Conservation (phyloP, 2,329 filamentous ascomycete species). For the Chrysoporthe deuterocubensis region DNA sequence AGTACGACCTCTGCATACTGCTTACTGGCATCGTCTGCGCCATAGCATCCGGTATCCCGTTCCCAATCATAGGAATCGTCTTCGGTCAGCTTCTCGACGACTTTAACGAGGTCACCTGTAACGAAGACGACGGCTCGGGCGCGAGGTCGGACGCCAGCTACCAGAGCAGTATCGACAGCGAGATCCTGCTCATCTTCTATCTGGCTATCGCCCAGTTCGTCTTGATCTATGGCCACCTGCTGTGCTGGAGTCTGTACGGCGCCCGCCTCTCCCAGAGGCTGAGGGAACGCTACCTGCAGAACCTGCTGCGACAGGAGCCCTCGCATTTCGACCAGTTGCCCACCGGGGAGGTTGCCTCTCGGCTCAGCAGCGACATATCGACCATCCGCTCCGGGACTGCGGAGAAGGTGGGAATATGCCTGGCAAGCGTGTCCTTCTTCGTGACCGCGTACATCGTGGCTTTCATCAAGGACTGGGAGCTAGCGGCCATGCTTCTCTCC, state of each 20-base stretch:
- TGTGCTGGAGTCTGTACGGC: slow-evolving; percentile 67
- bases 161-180: slow-evolving; percentile 32
- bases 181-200: slow-evolving; percentile 57
- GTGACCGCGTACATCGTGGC: slow-evolving; percentile 70
- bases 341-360: slow-evolving; percentile 65
- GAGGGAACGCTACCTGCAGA: slow-evolving; percentile 63
- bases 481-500: slow-evolving; percentile 68
- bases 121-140: slow-evolving; percentile 25
- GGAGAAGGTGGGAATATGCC: slow-evolving; percentile 71
- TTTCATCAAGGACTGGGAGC: slow-evolving; percentile 64
- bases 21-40: slow-evolving; percentile 28
- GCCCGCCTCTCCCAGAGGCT: slow-evolving; percentile 67
- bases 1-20: slow-evolving; percentile 29
- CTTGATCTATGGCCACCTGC: slow-evolving; percentile 66
- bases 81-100: slow-evolving; percentile 58
- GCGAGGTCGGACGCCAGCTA: slow-evolving; percentile 26
- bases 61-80: slow-evolving; percentile 60
- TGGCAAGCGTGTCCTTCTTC: slow-evolving; percentile 68
- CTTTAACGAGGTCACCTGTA: slow-evolving; percentile 53
- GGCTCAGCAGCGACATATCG: slow-evolving; percentile 70
- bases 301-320: slow-evolving; percentile 64
- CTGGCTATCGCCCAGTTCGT: slow-evolving; percentile 67
- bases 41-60: slow-evolving; percentile 53
- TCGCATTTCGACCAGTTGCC: slow-evolving; percentile 67
- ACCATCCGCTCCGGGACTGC: slow-evolving; percentile 70